Percentiles rank a stretch among this genome's conserved stretches.
Conservation (phyloP, 768 basidiomycete species). For the Termitomyces eurrhizus region DNA sequence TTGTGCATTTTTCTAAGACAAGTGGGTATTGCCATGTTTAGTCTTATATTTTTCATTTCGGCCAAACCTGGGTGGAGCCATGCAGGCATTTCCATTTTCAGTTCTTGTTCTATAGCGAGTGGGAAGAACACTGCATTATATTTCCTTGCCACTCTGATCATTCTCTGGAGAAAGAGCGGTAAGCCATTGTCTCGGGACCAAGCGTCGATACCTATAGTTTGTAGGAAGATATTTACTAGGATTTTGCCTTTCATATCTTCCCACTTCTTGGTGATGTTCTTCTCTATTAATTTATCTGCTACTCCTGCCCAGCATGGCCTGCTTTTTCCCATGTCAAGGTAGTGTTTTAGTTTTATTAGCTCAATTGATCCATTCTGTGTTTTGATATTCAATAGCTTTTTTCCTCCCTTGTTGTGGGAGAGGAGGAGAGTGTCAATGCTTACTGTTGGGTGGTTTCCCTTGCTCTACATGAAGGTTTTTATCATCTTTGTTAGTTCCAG, state of each 20-base stretch:
- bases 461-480: no score
- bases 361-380: not conserved
- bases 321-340: not conserved
- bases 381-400: not conserved
- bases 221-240: not conserved
- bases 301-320: not conserved
- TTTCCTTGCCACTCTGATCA: not conserved
- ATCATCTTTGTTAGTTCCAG: no score
- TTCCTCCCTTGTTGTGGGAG: not conserved
- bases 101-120: not conserved
- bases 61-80: not conserved
- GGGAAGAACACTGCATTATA: not conserved
- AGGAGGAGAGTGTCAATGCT: not conserved
- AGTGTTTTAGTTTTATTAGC: not conserved
- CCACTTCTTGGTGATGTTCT: not conserved
- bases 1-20: not conserved
- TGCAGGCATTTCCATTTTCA: not conserved
- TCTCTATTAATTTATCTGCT: not conserved
- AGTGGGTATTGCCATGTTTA: not conserved
- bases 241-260: not conserved
- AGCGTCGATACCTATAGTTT: not conserved
- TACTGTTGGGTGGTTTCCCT: not conserved
- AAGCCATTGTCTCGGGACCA: not conserved
- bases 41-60: no score
- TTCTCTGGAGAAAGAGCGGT: not conserved